Evolutionary conservation across 2,329 filamentous ascomycete species (phyloP), one percentile per base, ranked within the genome.

Genomic region (Thelonectria discophora): DNA sequence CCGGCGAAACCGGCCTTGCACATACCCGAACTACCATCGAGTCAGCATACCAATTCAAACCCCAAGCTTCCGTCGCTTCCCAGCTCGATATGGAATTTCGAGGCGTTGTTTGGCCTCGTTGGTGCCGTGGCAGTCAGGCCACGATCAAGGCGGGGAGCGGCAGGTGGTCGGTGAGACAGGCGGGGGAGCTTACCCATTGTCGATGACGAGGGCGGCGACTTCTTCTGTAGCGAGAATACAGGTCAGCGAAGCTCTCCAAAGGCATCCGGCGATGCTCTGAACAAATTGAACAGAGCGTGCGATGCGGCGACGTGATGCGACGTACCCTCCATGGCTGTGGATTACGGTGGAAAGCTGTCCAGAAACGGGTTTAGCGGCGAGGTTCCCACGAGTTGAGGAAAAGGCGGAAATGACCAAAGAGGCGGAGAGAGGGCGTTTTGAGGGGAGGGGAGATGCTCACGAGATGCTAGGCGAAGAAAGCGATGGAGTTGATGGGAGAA

Each of bases 1-100:
- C 95, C 95, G 88, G 95, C 95, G 86, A 99, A 99, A 94, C 95
- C 95, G 91, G 95, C 95, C 89, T 99, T 99, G 88, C 95, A 99
- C 95, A 99, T 98, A 90, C 95, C 95, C 85, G 95, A 98, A 90
- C 94, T 98, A 82, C 69, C 77, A 63, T 72, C 59, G 71, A 65
- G 78, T 84, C 71, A 84, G 82, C 69, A 60, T 50, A 34, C 49
- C 20, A 24, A 37, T 27, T 17, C 18, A 15, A 60, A n/a, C 40
- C 32, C 13, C 32, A 45, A 47, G 24, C 20, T 10, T 18, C 17
- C 39, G 34, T n/a, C 27, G 12, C 53, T 20, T 43, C 17, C 37
- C n/a, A 37, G 17, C 47, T 51, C 40, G 20, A 39, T 45, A 30
- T 48, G 32, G 20, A 8, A 20, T 51, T 52, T 56, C 42, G 30